These are phyloP conservation scores for Penicillium bovifimosum DNA, from an alignment of 495 filamentous ascomycete species.

Conservation along the genomic window DNA sequence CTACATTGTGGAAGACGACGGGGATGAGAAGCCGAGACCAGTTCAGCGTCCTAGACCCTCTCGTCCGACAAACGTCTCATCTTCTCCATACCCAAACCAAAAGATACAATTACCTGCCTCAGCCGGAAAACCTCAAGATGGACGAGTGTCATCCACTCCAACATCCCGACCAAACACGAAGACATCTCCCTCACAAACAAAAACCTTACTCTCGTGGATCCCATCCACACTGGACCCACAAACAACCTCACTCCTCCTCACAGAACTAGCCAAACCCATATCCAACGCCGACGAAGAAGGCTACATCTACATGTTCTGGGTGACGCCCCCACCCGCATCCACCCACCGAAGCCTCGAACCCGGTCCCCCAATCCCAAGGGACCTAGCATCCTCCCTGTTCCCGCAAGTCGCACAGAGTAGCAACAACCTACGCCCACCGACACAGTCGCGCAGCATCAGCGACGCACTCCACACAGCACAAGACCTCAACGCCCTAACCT, in stretches of 20 bases:
- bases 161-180: constrained; percentile 11
- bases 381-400: constrained; percentile 56
- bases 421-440: constrained; percentile 20
- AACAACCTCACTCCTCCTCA: constrained; percentile 58
- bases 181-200: constrained; percentile 41
- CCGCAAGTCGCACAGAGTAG: constrained; percentile 27
- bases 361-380: constrained; percentile 47
- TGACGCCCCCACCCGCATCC: constrained; percentile 50
- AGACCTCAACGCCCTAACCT: constrained; percentile 44
- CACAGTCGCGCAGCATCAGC: constrained; percentile 53
- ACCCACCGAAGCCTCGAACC: constrained; percentile 19
- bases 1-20: constrained; percentile 17
- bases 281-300: constrained; percentile 74
- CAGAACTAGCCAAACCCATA: constrained; percentile 79
- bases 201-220: constrained; percentile 57
- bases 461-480: constrained; percentile 55
- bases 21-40: constrained; percentile 10
- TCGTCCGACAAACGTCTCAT: constrained; percentile 15
- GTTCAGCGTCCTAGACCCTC: constrained; percentile 12
- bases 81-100: constrained; percentile 10
- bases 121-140: constrained; percentile 6
- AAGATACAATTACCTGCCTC: background rate
- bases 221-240: constrained; percentile 56
- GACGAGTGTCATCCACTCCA: constrained; percentile 1
- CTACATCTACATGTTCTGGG: constrained; percentile 98